Base-by-base conservation (phyloP, 441 rosid genomes). In the Populus hybrid region DNA sequence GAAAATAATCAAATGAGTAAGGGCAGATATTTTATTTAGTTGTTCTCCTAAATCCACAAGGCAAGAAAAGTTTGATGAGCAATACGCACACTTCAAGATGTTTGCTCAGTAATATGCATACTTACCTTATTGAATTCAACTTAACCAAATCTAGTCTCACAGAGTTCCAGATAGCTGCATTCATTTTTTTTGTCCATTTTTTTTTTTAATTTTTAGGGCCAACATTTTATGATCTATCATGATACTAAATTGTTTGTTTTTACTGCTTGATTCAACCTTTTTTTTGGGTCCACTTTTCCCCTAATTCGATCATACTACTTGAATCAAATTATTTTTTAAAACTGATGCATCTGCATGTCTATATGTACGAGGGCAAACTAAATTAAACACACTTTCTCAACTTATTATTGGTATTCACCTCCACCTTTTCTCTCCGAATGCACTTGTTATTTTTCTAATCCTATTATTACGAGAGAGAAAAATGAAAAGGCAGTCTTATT, bases 391-490 rank as follows among this genome's bases (percentile, higher is more conserved):
- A 21, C 12, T 21, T 61, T 61, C 66, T 9, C 66, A 9, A 21
- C 28, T 61, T 61, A 61, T 21, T 61, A 61, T 61, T 10, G 26
- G 6, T 61, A 61, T 61, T 11, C 66, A 61, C 28, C 28, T 21
- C 66, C 66, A 61, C 28, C 28, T 61, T 21, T 61, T 28, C 28
- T 24, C 24, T 21, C 66, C 4, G 0, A 61, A 61, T 21, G 66
- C 28, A 61, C 73, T 74, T 40, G 64, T 36, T 36, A 38, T 7
- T 36, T 74, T 61, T 74, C 38, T 32, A 74, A 64, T 35, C 24
- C 40, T 46, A 14, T 21, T 9, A 21, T 59, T 3, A 10, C 50
- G 50, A 40, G 50, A 40, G 50, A 11, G 2, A 19, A 68, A 32
- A 68, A 18, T 18, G 42, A 72, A 57, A 57, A 19, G 65, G 75